A percentile compares a stretch with the other conserved stretches of the same genome.
Conservation (phyloP, 2,329 filamentous ascomycete genomes). For the Cytospora leucostoma region DNA sequence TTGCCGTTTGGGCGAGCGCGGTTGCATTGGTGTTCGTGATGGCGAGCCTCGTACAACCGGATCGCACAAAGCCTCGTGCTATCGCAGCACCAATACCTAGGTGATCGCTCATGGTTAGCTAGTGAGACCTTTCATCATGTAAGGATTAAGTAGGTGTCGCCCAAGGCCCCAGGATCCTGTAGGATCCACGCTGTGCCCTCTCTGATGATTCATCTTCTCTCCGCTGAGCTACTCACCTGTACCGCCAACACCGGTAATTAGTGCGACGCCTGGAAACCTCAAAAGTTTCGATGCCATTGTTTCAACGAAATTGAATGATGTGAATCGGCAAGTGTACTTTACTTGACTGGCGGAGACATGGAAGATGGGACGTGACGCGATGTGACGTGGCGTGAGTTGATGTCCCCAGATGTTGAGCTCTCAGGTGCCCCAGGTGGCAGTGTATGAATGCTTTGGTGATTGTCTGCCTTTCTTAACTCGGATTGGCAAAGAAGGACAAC, state of each 20-base stretch:
- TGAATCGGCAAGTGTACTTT: not conserved
- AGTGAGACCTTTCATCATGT: not conserved
- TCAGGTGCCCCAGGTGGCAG: not conserved
- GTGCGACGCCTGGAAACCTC: constrained; percentile 33
- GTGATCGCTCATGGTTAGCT: not conserved
- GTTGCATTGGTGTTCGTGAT: constrained; percentile 54
- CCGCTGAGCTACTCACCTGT: constrained; percentile 40
- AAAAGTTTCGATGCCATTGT: constrained; percentile 13
- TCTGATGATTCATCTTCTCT: not conserved
- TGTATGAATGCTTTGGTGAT: not conserved
- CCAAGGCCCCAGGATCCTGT: no score
- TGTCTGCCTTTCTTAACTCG: not conserved
- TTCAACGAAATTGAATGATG: not conserved
- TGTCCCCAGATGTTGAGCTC: no score
- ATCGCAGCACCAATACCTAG: constrained; percentile 58
- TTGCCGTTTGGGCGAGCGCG: constrained; percentile 41
- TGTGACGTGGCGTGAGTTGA: not conserved
- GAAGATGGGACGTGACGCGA: not conserved
- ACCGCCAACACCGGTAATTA: constrained; percentile 51
- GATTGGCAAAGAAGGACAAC: not conserved
- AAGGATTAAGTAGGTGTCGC: not conserved
- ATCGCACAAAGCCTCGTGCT: constrained; percentile 50
- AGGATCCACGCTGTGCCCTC: not conserved
- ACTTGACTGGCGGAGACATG: not conserved
- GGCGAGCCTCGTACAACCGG: constrained; percentile 52